Conservation (phyloP, 2,329 filamentous ascomycete species). For the Xylaria hypoxylon region DNA sequence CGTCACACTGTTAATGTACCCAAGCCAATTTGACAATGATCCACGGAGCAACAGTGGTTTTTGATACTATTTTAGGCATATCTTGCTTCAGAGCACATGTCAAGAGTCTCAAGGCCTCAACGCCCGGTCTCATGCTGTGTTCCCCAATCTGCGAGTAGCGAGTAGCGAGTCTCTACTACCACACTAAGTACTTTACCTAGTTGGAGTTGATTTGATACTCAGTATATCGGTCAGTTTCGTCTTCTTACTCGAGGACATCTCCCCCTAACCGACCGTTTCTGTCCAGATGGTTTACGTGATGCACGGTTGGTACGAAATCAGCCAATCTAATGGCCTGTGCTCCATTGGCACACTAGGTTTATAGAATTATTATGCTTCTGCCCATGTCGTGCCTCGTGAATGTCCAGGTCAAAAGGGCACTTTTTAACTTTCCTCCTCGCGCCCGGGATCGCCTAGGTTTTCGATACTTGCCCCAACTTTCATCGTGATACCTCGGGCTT, state of each 20-base stretch:
- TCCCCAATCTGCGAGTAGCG: constrained; percentile 6
- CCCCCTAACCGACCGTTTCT: not conserved
- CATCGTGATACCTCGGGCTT: not conserved
- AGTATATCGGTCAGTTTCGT: not conserved
- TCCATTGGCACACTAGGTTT: not conserved
- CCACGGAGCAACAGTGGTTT: not conserved
- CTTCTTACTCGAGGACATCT: not conserved
- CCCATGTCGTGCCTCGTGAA: not conserved
- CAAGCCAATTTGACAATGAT: not conserved
- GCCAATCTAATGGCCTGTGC: not conserved
- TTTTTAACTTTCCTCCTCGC: not conserved
- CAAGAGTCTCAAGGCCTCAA: constrained; percentile 16
- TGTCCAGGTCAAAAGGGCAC: not conserved
- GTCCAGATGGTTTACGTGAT: not conserved
- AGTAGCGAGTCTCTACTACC: not conserved
- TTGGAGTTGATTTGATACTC: not conserved
- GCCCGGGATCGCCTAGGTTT: not conserved
- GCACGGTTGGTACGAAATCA: not conserved
- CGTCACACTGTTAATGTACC: not conserved
- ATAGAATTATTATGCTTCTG: constrained; percentile 1
- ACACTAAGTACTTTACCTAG: too few relatives aligned
- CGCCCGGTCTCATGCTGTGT: constrained; percentile 12
- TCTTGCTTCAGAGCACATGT: constrained; percentile 34
- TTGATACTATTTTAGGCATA: constrained; percentile 14
- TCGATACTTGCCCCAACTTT: not conserved